Evolutionary conservation across 441 rosid genomes (phyloP), one percentile per base, ranked within the genome.

Genomic region (Gossypium davidsonii): DNA sequence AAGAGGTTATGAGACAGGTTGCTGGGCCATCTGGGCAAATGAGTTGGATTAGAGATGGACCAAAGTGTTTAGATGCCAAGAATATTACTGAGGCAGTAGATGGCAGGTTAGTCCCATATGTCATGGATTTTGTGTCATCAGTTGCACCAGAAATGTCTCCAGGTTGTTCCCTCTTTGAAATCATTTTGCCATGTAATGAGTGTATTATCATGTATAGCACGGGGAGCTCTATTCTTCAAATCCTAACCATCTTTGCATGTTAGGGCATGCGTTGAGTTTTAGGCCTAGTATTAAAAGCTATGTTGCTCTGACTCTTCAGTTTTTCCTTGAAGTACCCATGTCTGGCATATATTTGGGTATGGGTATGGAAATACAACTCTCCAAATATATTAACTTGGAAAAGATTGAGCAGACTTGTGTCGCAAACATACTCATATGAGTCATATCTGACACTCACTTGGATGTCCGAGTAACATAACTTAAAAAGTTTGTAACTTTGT

Each of bases 21-120:
- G 68, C 81, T 15, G 94, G 91, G 63, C 91, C 90, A 25, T 89
- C 90, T 67, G 88, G 90, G 23, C 85, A 85, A 79, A 86, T 89
- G 93, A 71, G 84, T 72, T 87, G 90, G 94, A 87, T 89, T 80
- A 83, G 89, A 59, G 86, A 78, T 8, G 91, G 91, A 34, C 90
- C 94, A 1, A 67, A 21, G 26, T 81, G 84, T 74, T 79, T 89
- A 84, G 91, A 89, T 81, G 78, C 86, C 26, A 55, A 58, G 73
- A 89, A 87, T 78, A 82, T 87, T 46, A 72, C 81, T 0, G 70
- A 83, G 71, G 90, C 91, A 62, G 76, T 89, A 73, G 85, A 87
- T 55, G 69, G 65, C 75, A 89, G 93, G 89, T 85, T 53, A 23
- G 83, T 81, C 76, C 6, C 7, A 26, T 21, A 20, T 68, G 25